Percentiles rank a stretch among this genome's conserved stretches.
These are phyloP conservation scores for Daldinia sp. DNA, from an alignment of 2,329 filamentous ascomycete species.

Conservation along the genomic window DNA sequence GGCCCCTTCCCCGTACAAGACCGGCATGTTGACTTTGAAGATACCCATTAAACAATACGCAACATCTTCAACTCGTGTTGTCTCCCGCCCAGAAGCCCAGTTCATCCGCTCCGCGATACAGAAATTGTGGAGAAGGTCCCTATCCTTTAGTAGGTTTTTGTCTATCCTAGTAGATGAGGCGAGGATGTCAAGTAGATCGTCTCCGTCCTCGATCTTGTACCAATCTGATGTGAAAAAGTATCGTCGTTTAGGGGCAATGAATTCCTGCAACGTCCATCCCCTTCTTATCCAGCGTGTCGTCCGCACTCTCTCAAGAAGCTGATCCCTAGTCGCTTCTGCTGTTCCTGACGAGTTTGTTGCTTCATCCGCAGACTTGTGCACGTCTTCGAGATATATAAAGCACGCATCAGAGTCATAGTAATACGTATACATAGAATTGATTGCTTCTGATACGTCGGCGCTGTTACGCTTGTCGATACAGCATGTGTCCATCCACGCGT, in stretches of 20 bases:
- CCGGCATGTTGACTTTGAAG: slow-evolving; percentile 28
- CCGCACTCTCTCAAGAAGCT: slow-evolving; percentile 11
- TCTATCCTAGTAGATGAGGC: slow-evolving; percentile 15
- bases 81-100: slow-evolving; percentile 30
- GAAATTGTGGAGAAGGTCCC: neutral
- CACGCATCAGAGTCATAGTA: too few species aligned
- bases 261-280: slow-evolving; percentile 29
- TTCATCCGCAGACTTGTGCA: neutral
- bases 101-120: slow-evolving; percentile 31
- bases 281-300: slow-evolving; percentile 23
- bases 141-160: slow-evolving; percentile 17
- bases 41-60: slow-evolving; percentile 35
- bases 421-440: too few species aligned
- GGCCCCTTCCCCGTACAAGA: slow-evolving; percentile 32
- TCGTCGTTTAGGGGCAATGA: slow-evolving; percentile 5
- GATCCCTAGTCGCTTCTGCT: neutral
- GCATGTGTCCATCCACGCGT: too few species aligned
- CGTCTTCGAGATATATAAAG: too few species aligned
- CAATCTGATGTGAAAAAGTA: slow-evolving; percentile 27
- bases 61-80: slow-evolving; percentile 26
- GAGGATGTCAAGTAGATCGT: slow-evolving; percentile 19
- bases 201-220: slow-evolving; percentile 27
- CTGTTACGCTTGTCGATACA: too few species aligned
- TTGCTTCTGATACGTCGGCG: too few species aligned
- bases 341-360: neutral